Evolutionary conservation across 2,329 filamentous ascomycete species (phyloP).

Genomic region (Aureobasidium sp.): DNA sequence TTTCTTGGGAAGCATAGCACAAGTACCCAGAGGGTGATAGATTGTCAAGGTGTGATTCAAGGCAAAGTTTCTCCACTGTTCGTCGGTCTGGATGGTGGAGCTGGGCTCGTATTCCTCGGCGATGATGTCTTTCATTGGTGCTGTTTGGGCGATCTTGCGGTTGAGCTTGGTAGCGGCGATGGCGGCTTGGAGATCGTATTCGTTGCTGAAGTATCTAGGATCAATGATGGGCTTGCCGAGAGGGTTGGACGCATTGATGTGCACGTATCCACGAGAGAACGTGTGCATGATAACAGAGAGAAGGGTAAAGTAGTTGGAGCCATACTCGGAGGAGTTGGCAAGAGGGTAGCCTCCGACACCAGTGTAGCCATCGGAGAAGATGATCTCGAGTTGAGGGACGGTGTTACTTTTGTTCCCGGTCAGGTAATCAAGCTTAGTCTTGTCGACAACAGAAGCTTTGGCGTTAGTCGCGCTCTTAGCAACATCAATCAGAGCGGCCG

Average conservation of each 20-base stretch:
- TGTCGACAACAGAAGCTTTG: constrained; percentile 35
- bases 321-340: neutral
- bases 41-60: constrained; percentile 29
- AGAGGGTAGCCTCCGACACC: constrained; percentile 38
- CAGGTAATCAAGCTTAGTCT: constrained; percentile 14
- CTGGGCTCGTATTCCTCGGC: constrained; percentile 34
- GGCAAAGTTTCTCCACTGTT: constrained; percentile 30
- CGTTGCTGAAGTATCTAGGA: constrained; percentile 35
- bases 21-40: constrained; percentile 35
- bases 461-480: constrained; percentile 36
- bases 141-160: constrained; percentile 32
- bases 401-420: constrained; percentile 11
- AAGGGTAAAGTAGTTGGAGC: constrained; percentile 29
- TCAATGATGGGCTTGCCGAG: constrained; percentile 34
- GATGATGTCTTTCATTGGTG: constrained; percentile 31
- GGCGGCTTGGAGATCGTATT: constrained; percentile 26
- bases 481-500: constrained; percentile 32
- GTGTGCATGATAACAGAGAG: constrained; percentile 36
- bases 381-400: constrained; percentile 32
- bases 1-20: constrained; percentile 33
- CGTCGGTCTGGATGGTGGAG: neutral
- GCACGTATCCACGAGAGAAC: constrained; percentile 33
- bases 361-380: constrained; percentile 26
- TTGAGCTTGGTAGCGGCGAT: constrained; percentile 37
- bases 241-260: constrained; percentile 33